Evolutionary conservation across 345 rosid species (phyloP), one percentile per base, ranked within the genome.

Genomic region (Noccaea bulbosa): DNA sequence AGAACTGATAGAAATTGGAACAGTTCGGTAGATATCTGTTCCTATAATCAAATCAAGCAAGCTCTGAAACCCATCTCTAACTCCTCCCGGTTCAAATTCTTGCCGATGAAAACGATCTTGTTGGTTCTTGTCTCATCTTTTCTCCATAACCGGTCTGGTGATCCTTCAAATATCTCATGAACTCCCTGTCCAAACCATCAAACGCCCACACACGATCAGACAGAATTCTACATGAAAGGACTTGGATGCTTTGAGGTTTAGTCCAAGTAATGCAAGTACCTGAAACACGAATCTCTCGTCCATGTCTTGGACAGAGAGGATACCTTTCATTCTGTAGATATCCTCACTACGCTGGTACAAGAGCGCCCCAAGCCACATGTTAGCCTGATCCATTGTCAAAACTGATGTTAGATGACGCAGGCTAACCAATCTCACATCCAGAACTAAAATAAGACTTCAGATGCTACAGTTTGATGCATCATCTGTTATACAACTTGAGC

Each of bases 31-130:
- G 3, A 16, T 5, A 34, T 15, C 46, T 55, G 55, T 4, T 66
- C 14, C 22, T 49, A 34, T 34, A 7, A 67, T 86, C 80, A 88
- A 32, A 91, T 62, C 69, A 94, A 81, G 74, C 99, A 94, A 45
- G 85, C 82, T 79, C 82, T 89, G 59, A 89, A 94, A 7, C 99
- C 98, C 73, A 83, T 84, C 63, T 88, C 93, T 45, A 91, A 56
- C 74, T 89, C 97, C 75, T 84, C 77, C 35, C 74, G 68, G 33
- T 94, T 79, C 87, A 93, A 77, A 54, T 83, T 83, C 83, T 91
- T 91, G 62, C 98, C 97, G 5, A 93, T 91, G 84, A 91, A 93
- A 62, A 93, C 96, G 37, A 93, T 91, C 88, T 87, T 93, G 87
- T 86, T 93, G 38, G 62, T 44, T 80, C 93, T 85, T 5, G 83